Percentiles rank a stretch among this genome's conserved stretches.
phyloP scores from a whole-genome alignment of 352 stramenopile species.

The Phytophthora cajani region DNA sequence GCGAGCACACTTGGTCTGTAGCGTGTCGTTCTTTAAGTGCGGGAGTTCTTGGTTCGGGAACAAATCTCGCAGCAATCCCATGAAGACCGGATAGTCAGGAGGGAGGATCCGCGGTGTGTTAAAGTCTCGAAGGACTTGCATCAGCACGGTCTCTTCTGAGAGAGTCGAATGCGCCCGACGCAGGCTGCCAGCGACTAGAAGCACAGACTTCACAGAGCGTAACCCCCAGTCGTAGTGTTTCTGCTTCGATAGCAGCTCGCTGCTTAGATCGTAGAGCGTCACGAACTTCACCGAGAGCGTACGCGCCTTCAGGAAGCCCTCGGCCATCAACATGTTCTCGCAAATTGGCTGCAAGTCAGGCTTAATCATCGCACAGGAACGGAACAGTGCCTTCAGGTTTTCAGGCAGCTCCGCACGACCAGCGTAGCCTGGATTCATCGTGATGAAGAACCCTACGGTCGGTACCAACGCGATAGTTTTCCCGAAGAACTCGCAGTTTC shows the following conservation, averaged over 20 bases:
- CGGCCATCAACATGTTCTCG: slow-evolving; percentile 96
- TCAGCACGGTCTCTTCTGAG: slow-evolving; percentile 92
- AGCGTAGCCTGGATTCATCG: slow-evolving; percentile 95
- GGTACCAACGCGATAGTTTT: slow-evolving; percentile 85
- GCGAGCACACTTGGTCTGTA: slow-evolving; percentile 52
- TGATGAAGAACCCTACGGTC: slow-evolving; percentile 94
- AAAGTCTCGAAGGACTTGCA: slow-evolving; percentile 96
- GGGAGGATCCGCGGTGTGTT: slow-evolving; percentile 95
- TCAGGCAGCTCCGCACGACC: slow-evolving; percentile 92
- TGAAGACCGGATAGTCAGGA: slow-evolving; percentile 94
- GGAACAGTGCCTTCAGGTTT: slow-evolving; percentile 94
- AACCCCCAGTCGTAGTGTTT: slow-evolving; percentile 96
- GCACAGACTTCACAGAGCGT: slow-evolving; percentile 95
- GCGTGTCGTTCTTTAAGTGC: slow-evolving; percentile 45
- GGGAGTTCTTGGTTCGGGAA: slow-evolving; percentile 80
- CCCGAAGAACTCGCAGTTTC: slow-evolving; percentile 91
- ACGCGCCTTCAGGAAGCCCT: slow-evolving; percentile 91
- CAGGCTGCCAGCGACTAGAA: slow-evolving; percentile 94
- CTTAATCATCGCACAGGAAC: slow-evolving; percentile 93
- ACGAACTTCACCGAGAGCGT: slow-evolving; percentile 90
- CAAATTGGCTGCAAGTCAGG: slow-evolving; percentile 92
- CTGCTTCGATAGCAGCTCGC: slow-evolving; percentile 86
- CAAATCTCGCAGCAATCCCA: slow-evolving; percentile 93
- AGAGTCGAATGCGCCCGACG: slow-evolving; percentile 88
- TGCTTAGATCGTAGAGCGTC: slow-evolving; percentile 89